A percentile compares a stretch with the other conserved stretches of the same genome.
Evolutionary conservation across 805 yeast genomes (phyloP).

Genomic region (Maudiozyma saulgeensis): DNA sequence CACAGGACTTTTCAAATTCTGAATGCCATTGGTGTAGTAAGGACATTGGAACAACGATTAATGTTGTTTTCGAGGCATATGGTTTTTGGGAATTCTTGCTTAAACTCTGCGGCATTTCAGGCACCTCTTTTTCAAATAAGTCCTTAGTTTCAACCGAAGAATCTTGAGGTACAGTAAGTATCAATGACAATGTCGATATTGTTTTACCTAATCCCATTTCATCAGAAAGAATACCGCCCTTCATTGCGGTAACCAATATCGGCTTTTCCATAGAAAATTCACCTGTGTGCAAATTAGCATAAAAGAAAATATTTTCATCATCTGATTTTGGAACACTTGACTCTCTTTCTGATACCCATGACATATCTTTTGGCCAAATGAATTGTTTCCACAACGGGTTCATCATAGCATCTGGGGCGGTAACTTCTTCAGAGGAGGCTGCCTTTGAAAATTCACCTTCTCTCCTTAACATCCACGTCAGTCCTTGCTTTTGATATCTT

Average conservation of each 20-base stretch:
- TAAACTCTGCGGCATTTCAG: neutral
- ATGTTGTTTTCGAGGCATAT: slow-evolving; percentile 64
- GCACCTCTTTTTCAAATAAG: slow-evolving; percentile 5
- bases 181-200: slow-evolving; percentile 65
- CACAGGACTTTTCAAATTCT: slow-evolving; percentile 57
- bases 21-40: slow-evolving; percentile 83
- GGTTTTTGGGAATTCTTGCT: slow-evolving; percentile 12
- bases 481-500: slow-evolving; percentile 74
- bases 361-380: slow-evolving; percentile 56
- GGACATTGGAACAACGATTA: slow-evolving; percentile 85
- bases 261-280: slow-evolving; percentile 66
- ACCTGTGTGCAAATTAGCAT: slow-evolving; percentile 72
- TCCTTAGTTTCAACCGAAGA: slow-evolving; percentile 9
- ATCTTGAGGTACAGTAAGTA: slow-evolving; percentile 57
- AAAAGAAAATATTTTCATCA: slow-evolving; percentile 35
- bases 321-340: neutral
- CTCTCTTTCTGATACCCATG: slow-evolving; percentile 28
- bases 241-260: slow-evolving; percentile 44
- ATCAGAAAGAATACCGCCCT: slow-evolving; percentile 88
- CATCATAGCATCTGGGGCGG: slow-evolving; percentile 39
- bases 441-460: slow-evolving; percentile 48
- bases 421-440: slow-evolving; percentile 12
- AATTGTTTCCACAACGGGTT: slow-evolving; percentile 83
- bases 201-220: slow-evolving; percentile 98
- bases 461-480: slow-evolving; percentile 81